Base-by-base conservation (phyloP, 2,329 filamentous ascomycete genomes). In the Daldinia eschscholtzii region DNA sequence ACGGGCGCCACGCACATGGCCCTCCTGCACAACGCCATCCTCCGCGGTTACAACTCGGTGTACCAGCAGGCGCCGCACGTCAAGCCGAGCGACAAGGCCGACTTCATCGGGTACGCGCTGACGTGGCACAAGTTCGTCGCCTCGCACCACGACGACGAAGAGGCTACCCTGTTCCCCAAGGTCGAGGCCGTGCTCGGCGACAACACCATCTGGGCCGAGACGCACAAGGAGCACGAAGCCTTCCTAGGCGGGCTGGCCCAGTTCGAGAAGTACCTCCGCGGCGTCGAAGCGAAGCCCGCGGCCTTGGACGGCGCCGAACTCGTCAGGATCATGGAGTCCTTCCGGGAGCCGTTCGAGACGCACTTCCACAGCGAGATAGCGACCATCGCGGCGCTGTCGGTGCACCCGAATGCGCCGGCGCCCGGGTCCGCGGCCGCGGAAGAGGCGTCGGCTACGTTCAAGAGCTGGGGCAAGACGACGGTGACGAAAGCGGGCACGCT, bases 21-120 rank as follows among this genome's bases (percentile, higher is more conserved):
- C 2, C 77, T 89, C 58, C 80, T 89, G 57, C 88, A 91, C 81
- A 91, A 91, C 73, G 81, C 85, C 63, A 86, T 91, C 73, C 85
- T 90, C 70, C 86, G 88, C 46, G 87, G 87, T 61, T 89, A 87
- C 81, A 91, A 91, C 78, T 86, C 83, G 73, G 89, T 91, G 74
- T 89, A 87, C 76, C 83, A 85, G 44, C 88, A 90, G 76, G 87
- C 87, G 0, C 82, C 83, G 10, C 80, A 85, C 72, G 77, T 90
- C 46, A 76, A 81, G 9, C 81, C 83, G 1, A 76, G 77, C n/a
- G 87, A 90, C 76, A 84, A 84, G 76, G 75, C 79, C 55, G 85
- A 86, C 75, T 91, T 91, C 71, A 78, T 89, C 60, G 83, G 83
- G 18, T 91, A 90, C 78, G 81, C 82, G 33, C 80, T 86, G 59